Base-by-base conservation (phyloP, 371 early-diverging fungal genomes). In the Apophysomyces elegans region DNA sequence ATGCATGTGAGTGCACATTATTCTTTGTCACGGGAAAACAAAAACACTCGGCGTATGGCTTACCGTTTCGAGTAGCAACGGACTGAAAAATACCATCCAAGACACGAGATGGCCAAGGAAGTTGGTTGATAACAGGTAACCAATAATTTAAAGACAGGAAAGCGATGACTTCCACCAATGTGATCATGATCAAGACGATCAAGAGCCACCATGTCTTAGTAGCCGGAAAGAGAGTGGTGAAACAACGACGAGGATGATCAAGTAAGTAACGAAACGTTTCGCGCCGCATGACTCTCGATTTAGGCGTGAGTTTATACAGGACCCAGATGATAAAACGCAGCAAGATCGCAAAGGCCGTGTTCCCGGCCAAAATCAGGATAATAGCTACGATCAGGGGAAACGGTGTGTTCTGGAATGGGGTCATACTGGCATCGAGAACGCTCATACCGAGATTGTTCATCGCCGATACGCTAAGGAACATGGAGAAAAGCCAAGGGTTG, bases 211-310 rank as follows among this genome's bases (percentile, higher is more conserved):
- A 76, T 7, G 82, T 79, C 26, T 81, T 79, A 0, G 66, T 65
- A 0, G 82, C 47, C 9, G 77, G 75, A 59, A 81, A 81, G 2
- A 81, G 45, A 4, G 71, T 76, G 2, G 77, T 79, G 46, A 75
- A 81, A 58, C 82, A 81, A 13, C 82, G 61, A 56, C 82, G 79
- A 11, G 82, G 82, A 61, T 81, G 82, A 59, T 79, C 74, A 4
- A 81, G 58, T 1, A 81, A 61, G 63, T 72, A 77, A 3, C 65
- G 62, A 11, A 77, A 64, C 2, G 79, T 74, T 47, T 81, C 79
- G 50, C 70, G 73, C 35, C 66, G 72, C 59, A 77, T 73, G 1
- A 46, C 61, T 32, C 67, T 63, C 0, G 73, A 64, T 14, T 67
- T 44, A 2, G 82, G 79, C 1, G 79, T 81, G 1, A 73, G n/a